These are phyloP conservation scores for Pestalotiopsis sp. DNA, from an alignment of 2,329 filamentous ascomycete genomes.

Conservation along the genomic window DNA sequence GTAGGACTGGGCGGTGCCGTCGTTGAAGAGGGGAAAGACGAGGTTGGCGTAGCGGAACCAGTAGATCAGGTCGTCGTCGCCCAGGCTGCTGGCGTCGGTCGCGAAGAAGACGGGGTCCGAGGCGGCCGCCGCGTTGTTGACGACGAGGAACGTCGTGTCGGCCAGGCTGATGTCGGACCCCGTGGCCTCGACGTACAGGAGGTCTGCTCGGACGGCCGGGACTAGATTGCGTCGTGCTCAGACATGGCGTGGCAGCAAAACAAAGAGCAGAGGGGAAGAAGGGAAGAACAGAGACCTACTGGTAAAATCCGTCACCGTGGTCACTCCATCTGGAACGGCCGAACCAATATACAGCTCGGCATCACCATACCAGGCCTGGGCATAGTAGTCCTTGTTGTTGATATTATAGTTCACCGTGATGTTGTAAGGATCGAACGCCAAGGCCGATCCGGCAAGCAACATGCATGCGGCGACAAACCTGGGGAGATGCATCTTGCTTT, in stretches of 20 bases:
- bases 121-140: conserved; percentile 17
- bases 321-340: conserved; percentile 17
- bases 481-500: background rate
- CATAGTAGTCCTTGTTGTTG: conserved; percentile 8
- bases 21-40: conserved; percentile 12
- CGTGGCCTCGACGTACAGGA: conserved; percentile 18
- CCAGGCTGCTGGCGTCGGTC: conserved; percentile 17
- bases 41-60: conserved; percentile 16
- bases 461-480: background rate
- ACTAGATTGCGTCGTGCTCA: conserved; percentile 11
- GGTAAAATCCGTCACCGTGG: conserved; percentile 19
- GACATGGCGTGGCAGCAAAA: background rate
- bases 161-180: conserved; percentile 4
- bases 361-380: conserved; percentile 20
- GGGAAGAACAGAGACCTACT: conserved; percentile 8
- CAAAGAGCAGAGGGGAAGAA: background rate
- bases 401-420: conserved; percentile 13
- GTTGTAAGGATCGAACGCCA: conserved; percentile 12
- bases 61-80: conserved; percentile 15
- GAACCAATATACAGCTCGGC: conserved; percentile 19
- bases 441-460: background rate
- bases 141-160: conserved; percentile 21
- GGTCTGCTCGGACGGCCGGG: conserved; percentile 13
- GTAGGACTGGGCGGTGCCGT: conserved; percentile 3
- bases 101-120: conserved; percentile 16